Conservation (phyloP, 352 stramenopile genomes). For the Phytophthora boehmeriae region DNA sequence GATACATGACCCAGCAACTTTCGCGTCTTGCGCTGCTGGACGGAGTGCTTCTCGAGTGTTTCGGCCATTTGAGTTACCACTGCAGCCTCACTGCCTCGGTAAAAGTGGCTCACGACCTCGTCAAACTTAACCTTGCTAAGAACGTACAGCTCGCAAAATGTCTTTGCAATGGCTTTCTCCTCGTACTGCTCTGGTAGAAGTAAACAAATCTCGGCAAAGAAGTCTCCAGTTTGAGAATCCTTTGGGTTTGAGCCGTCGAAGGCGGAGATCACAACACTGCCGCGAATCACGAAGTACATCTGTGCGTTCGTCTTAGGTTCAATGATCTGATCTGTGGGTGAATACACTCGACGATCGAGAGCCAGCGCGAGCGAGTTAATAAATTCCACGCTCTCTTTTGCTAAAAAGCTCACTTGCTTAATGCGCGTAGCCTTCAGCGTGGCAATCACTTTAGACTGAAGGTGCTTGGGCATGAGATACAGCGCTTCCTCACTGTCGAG, state of each 20-base stretch:
- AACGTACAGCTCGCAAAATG: conserved; percentile 76
- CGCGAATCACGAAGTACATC: conserved; percentile 71
- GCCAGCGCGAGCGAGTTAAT: conserved; percentile 57
- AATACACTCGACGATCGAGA: conserved; percentile 52
- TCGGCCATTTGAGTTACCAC: conserved; percentile 39
- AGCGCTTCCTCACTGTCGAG: conserved; percentile 62
- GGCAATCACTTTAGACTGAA: conserved; percentile 57
- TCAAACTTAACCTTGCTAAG: conserved; percentile 64
- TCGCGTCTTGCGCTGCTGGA: conserved; percentile 70
- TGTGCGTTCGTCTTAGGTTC: conserved; percentile 64
- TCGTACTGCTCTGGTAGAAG: conserved; percentile 51
- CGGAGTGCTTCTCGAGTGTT: conserved; percentile 52
- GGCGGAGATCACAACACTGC: conserved; percentile 45
- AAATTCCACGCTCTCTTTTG: conserved; percentile 68
- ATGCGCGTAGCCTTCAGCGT: conserved; percentile 62
- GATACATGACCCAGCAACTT: conserved; percentile 62
- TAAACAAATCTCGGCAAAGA: conserved; percentile 59
- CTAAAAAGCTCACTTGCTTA: conserved; percentile 65
- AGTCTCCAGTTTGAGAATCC: conserved; percentile 57
- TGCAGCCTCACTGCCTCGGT: conserved; percentile 35
- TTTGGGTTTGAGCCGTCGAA: conserved; percentile 46
- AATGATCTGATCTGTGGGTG: conserved; percentile 57
- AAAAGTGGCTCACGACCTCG: conserved; percentile 51
- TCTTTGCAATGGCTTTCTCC: conserved; percentile 67
- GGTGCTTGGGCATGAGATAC: conserved; percentile 49